Conservation (phyloP, 2,329 filamentous ascomycete genomes). For the Trichophyton mentagrophytes region DNA sequence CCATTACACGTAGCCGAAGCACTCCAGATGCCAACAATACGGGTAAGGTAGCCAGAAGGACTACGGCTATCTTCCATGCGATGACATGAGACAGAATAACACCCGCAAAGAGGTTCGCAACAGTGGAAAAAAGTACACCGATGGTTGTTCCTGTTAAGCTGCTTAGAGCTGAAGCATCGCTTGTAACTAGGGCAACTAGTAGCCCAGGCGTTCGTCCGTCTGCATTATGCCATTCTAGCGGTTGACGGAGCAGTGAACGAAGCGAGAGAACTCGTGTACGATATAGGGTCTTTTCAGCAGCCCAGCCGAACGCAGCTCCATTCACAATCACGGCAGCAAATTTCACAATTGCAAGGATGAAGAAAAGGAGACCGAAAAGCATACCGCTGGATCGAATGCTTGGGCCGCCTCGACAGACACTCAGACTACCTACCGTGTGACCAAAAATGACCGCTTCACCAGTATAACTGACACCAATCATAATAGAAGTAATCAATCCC, state of each 20-base stretch:
- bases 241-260: conserved; percentile 48
- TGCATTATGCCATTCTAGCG: conserved; percentile 54
- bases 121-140: conserved; percentile 51
- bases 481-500: conserved; percentile 35
- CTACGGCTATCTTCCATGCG: conserved; percentile 59
- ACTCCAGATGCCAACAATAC: conserved; percentile 52
- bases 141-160: conserved; percentile 55
- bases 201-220: conserved; percentile 44
- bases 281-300: conserved; percentile 49
- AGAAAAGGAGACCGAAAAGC: conserved; percentile 42
- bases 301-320: conserved; percentile 40
- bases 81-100: conserved; percentile 54
- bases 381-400: conserved; percentile 36
- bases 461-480: conserved; percentile 44
- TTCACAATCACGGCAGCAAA: conserved; percentile 46
- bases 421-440: conserved; percentile 40
- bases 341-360: conserved; percentile 43
- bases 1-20: conserved; percentile 50
- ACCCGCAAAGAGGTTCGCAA: conserved; percentile 51
- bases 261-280: conserved; percentile 47
- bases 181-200: conserved; percentile 51
- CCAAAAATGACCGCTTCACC: conserved; percentile 44
- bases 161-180: conserved; percentile 49
- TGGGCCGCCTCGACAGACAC: conserved; percentile 34
- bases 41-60: conserved; percentile 52